These are phyloP conservation scores for Asterophora lycoperdoides DNA, from an alignment of 768 basidiomycete species.

Conservation along the genomic window DNA sequence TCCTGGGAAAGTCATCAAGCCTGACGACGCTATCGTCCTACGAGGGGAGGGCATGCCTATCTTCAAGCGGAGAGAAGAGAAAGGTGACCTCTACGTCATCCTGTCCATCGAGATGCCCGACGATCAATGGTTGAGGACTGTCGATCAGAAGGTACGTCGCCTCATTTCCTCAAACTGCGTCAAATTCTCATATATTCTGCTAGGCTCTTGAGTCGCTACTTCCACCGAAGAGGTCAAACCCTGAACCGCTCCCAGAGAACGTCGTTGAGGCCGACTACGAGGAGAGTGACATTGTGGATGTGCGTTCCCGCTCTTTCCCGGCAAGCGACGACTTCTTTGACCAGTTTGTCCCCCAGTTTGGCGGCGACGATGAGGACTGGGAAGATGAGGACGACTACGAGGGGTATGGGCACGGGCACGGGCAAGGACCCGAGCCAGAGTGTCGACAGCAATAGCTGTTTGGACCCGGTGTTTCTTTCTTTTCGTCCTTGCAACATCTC, in stretches of 20 bases:
- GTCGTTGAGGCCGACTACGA: constrained; percentile 72
- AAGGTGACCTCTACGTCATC: constrained; percentile 80
- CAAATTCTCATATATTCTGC: not conserved
- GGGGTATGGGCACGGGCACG: constrained; percentile 28
- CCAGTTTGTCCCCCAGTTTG: constrained; percentile 68
- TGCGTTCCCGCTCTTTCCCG: constrained; percentile 76
- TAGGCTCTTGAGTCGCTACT: constrained; percentile 64
- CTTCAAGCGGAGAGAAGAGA: constrained; percentile 56
- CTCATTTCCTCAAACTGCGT: not conserved
- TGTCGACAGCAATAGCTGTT: constrained; percentile 53
- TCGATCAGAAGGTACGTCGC: constrained; percentile 52
- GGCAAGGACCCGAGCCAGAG: constrained; percentile 41
- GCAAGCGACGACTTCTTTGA: constrained; percentile 77
- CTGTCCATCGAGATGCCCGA: constrained; percentile 89
- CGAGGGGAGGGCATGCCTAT: constrained; percentile 90
- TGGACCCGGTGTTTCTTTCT: not conserved
- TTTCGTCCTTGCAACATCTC: not conserved
- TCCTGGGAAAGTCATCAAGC: constrained; percentile 69
- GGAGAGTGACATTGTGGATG: constrained; percentile 75
- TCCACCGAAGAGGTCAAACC: constrained; percentile 72
- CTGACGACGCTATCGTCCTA: constrained; percentile 69
- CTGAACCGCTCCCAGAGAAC: constrained; percentile 66
- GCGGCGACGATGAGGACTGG: constrained; percentile 64
- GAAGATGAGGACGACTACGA: constrained; percentile 71
- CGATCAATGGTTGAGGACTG: constrained; percentile 65